A percentile compares a stretch with the other conserved stretches of the same genome.
Conservation (phyloP, 1,284 basidiomycete genomes). For the Inonotus obliquus region DNA sequence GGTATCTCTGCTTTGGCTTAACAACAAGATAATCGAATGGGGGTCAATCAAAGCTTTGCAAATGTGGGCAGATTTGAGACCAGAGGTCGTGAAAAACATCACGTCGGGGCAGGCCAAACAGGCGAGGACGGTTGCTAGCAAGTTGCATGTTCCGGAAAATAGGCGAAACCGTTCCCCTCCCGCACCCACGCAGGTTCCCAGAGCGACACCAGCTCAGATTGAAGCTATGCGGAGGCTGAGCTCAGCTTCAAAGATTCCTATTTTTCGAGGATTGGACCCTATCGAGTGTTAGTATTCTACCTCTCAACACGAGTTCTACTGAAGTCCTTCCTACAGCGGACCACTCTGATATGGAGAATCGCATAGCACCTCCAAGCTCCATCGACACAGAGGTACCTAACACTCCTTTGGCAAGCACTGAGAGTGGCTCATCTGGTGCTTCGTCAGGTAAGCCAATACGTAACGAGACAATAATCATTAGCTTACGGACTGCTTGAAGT, state of each 20-base stretch:
- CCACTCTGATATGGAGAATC: conserved; percentile 4
- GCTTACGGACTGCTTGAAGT: background rate
- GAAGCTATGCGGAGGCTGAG: conserved; percentile 14
- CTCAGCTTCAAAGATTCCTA: background rate
- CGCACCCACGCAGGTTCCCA: background rate
- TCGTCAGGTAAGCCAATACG: background rate
- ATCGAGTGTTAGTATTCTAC: background rate
- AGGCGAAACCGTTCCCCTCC: conserved; percentile 23
- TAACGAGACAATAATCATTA: background rate
- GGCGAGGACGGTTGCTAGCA: conserved; percentile 61
- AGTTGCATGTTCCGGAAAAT: conserved; percentile 60
- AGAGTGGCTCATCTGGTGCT: background rate
- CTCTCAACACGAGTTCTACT: background rate
- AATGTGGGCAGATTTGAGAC: conserved; percentile 79
- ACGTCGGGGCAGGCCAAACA: conserved; percentile 57
- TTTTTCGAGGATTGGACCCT: background rate
- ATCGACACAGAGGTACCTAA: background rate
- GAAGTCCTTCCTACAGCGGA: background rate
- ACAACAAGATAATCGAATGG: conserved; percentile 99
- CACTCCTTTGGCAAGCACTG: background rate
- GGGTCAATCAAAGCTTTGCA: conserved; percentile 84
- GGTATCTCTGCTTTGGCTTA: conserved; percentile 91
- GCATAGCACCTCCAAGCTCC: background rate
- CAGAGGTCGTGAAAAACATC: conserved; percentile 51
- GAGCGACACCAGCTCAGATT: background rate